Conservation (phyloP, 192 early-diverging fungal species). For the Coemansia sp. region DNA sequence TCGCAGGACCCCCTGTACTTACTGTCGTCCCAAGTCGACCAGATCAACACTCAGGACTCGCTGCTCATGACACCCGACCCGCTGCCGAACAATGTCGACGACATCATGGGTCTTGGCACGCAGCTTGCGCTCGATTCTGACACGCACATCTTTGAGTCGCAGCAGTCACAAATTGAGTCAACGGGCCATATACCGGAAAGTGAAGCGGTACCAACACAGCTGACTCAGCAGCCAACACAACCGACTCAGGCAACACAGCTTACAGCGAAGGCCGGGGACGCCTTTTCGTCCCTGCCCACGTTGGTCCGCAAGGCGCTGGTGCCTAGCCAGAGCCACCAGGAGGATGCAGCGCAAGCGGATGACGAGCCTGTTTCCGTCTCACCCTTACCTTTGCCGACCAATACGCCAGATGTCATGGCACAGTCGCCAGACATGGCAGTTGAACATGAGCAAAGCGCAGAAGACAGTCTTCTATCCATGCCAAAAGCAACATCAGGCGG, state of each 20-base stretch:
- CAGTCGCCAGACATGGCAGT: background rate
- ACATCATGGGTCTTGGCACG: background rate
- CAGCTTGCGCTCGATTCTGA: background rate
- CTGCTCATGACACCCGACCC: slow-evolving; percentile 42
- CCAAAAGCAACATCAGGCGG: background rate
- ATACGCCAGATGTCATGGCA: background rate
- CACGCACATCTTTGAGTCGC: background rate
- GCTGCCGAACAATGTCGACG: background rate
- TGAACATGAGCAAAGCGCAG: background rate
- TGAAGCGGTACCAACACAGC: background rate
- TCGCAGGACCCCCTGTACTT: slow-evolving; percentile 37
- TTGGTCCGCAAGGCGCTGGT: slow-evolving; percentile 35
- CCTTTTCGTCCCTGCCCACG: slow-evolving; percentile 12
- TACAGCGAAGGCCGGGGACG: slow-evolving; percentile 8
- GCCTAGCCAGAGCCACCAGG: background rate
- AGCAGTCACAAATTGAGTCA: background rate
- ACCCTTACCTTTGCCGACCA: background rate
- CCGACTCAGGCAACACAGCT: slow-evolving; percentile 12
- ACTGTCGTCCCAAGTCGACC: slow-evolving; percentile 22
- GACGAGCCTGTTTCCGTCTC: background rate
- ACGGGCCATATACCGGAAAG: background rate
- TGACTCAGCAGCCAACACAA: background rate
- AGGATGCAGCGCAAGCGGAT: background rate
- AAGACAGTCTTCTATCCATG: background rate
- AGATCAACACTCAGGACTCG: slow-evolving; percentile 46